Evolutionary conservation across 164 flowering plant species (phyloP), one percentile per base, ranked within the genome.

Genomic region (Saururus chinensis): DNA sequence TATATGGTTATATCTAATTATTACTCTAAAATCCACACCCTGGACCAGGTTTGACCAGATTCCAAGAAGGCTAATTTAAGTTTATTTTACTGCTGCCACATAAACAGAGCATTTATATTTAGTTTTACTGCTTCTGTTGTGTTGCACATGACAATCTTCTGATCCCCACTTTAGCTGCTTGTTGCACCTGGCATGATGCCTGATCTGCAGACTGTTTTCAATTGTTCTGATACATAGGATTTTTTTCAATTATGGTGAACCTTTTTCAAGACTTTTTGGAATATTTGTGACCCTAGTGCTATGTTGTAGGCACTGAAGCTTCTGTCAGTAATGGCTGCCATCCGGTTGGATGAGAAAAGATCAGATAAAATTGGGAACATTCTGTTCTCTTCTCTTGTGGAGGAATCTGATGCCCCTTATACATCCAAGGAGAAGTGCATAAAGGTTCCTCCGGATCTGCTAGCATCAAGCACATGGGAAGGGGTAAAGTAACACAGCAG

Each of bases 391-490:
- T 65, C 85, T 52, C 82, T 83, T 23, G 48, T 82, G 71, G 86
- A 76, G 65, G 70, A 68, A 55, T 63, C 67, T 26, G 68, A 48
- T 58, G 51, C 64, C 57, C 61, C 37, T 66, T 9, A 65, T 60
- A 61, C 71, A 48, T 60, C 79, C 16, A 68, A 48, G 53, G 64
- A 68, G 48, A 74, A 70, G 65, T 72, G 71, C n/a, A 40, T 68
- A 23, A 65, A 49, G 41, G 37, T 70, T 62, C 64, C 79, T 56
- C 49, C 64, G 19, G 93, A 87, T 59, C 82, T 81, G 23, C 82
- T 89, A 55, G 95, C 92, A 64, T 84, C 95, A 58, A 89, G 88
- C 76, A 74, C 76, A 51, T 87, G 96, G 96, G 88, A 85, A 53
- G 82, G 82, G 86, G 96, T 89, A 71, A 66, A 23, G 45, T 4